Percentiles rank a stretch among this genome's conserved stretches.
phyloP scores from a whole-genome alignment of 2,329 filamentous ascomycete genomes.

The Thielaviopsis punctulata region DNA sequence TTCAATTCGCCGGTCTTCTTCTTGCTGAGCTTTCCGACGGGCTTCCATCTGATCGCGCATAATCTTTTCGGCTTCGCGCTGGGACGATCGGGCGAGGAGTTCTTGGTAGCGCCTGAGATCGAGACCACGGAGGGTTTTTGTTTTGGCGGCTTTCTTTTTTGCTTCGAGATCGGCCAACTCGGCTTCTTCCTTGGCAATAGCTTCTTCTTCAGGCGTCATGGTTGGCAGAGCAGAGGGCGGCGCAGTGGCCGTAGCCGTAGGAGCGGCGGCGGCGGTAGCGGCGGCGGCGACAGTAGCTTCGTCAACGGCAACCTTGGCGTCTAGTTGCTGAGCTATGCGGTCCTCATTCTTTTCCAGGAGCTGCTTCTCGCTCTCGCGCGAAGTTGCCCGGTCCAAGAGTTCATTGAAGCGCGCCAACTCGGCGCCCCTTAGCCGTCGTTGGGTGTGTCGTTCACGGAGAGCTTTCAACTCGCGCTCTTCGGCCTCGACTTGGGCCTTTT shows the following conservation, averaged over 20 bases:
- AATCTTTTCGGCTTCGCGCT: slow-evolving; percentile 6
- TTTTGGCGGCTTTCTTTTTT: slow-evolving; percentile 5
- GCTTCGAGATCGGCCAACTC: slow-evolving; percentile 8
- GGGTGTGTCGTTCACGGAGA: background rate
- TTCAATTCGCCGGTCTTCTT: slow-evolving; percentile 5
- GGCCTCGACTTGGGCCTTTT: slow-evolving; percentile 1
- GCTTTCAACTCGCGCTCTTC: slow-evolving; percentile 1
- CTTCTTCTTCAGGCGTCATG: slow-evolving; percentile 1
- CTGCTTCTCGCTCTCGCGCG: background rate
- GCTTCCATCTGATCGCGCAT: slow-evolving; percentile 8
- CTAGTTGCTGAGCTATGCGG: slow-evolving; percentile 1
- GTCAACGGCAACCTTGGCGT: slow-evolving; percentile 6
- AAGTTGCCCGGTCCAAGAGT: background rate
- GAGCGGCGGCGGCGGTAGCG: background rate
- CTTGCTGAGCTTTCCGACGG: slow-evolving; percentile 2
- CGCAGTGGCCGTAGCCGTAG: no score
- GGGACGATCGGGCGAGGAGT: slow-evolving; percentile 7
- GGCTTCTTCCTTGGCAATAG: slow-evolving; percentile 7
- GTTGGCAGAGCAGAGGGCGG: no score
- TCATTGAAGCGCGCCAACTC: slow-evolving; percentile 8
- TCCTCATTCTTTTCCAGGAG: slow-evolving; percentile 1
- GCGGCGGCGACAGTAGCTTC: background rate
- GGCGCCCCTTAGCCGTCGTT: background rate
- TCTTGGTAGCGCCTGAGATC: slow-evolving; percentile 10
- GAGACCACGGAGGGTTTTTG: background rate